These are phyloP conservation scores for Acanthamoeba healyi DNA, from an alignment of 208 protist species.

Conservation along the genomic window DNA sequence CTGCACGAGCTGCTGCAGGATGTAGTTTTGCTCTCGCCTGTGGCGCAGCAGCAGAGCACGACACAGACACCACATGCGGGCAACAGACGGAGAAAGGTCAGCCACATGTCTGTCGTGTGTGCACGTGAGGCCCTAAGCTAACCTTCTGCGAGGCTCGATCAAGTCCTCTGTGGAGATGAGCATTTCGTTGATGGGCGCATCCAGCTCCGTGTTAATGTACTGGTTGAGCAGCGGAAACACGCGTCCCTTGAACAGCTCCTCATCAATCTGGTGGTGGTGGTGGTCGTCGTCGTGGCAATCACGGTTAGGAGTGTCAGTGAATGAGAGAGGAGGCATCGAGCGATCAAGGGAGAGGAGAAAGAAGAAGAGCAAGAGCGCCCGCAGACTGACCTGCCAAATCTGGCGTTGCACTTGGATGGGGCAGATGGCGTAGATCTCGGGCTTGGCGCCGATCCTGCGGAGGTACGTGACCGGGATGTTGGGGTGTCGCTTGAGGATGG, in stretches of 20 bases:
- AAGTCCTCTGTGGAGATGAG: slow-evolving; percentile 4
- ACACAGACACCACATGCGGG: neutral
- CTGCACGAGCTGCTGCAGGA: slow-evolving; percentile 58
- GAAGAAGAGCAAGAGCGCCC: neutral
- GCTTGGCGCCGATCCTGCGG: slow-evolving; percentile 52
- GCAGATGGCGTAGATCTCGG: slow-evolving; percentile 77
- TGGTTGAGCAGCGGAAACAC: slow-evolving; percentile 70
- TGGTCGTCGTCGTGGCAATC: too few relatives aligned
- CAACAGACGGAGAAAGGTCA: neutral
- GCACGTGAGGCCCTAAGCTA: neutral
- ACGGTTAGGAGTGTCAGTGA: too few relatives aligned
- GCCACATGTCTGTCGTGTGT: too few relatives aligned
- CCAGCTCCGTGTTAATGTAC: slow-evolving; percentile 74
- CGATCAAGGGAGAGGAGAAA: too few relatives aligned
- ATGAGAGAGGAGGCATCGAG: too few relatives aligned
- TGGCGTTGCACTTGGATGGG: slow-evolving; percentile 79
- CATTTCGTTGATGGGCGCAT: slow-evolving; percentile 74
- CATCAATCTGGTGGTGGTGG: slow-evolving; percentile 71
- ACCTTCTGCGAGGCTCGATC: neutral
- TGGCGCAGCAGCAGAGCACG: too few relatives aligned
- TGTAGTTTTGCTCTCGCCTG: slow-evolving; percentile 46
- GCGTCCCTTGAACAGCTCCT: slow-evolving; percentile 73
- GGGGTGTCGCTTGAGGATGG: slow-evolving; percentile 75
- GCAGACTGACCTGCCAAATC: slow-evolving; percentile 78
- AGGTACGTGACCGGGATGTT: slow-evolving; percentile 75